Evolutionary conservation across 352 stramenopile species (phyloP).

Genomic region (Phytophthora capsici): DNA sequence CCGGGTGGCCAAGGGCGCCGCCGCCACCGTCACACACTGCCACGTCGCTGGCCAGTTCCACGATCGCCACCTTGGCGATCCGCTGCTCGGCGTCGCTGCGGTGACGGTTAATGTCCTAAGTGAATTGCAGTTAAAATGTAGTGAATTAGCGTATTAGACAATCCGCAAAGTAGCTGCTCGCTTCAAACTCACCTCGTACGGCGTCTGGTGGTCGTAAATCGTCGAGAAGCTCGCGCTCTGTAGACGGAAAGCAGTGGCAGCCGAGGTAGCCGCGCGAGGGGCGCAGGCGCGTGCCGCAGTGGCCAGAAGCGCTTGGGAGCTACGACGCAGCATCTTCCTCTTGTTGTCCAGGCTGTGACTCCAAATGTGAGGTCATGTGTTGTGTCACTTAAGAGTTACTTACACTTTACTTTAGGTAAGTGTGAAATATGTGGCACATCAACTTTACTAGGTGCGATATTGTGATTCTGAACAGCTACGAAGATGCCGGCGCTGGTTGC

Average conservation of each 20-base stretch:
- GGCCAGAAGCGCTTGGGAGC: constrained; percentile 40
- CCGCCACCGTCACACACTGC: constrained; percentile 96
- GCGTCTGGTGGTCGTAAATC: constrained; percentile 75
- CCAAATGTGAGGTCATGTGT: constrained; percentile 26
- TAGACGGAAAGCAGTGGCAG: constrained; percentile 22
- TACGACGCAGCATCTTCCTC: constrained; percentile 52
- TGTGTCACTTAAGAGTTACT: not conserved
- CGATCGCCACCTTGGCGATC: constrained; percentile 87
- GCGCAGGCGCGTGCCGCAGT: constrained; percentile 36
- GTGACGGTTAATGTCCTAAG: constrained; percentile 82
- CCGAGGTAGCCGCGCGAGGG: constrained; percentile 19
- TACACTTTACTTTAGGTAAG: not conserved
- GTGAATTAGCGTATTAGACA: constrained; percentile 7
- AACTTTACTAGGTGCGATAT: constrained; percentile 1
- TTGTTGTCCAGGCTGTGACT: constrained; percentile 5
- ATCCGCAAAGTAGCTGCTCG: not conserved
- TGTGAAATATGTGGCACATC: not conserved
- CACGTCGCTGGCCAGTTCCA: constrained; percentile 92
- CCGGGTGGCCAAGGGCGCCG: constrained; percentile 95
- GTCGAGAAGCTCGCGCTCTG: constrained; percentile 61
- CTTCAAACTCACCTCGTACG: constrained; percentile 55
- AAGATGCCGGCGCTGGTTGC: constrained; percentile 20
- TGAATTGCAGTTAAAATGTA: constrained; percentile 4
- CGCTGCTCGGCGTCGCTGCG: constrained; percentile 91
- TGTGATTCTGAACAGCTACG: not conserved